These are phyloP conservation scores for Pythium folliculosum DNA, from an alignment of 352 stramenopile species.

Conservation along the genomic window DNA sequence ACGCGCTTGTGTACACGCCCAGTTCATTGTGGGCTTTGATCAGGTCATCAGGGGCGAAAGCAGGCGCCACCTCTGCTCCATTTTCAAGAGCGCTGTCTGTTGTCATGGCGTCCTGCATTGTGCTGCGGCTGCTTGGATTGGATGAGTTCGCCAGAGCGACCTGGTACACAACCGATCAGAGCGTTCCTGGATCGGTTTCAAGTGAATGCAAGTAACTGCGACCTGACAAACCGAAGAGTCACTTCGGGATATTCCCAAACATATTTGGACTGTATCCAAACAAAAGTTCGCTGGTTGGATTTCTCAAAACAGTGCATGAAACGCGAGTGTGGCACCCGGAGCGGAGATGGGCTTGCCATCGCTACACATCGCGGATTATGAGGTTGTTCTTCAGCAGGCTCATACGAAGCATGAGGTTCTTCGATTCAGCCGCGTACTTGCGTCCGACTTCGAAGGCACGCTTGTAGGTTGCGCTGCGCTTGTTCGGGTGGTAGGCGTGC, in stretches of 20 bases:
- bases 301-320: neutral
- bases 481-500: conserved; percentile 78
- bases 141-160: neutral
- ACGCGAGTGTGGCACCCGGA: neutral
- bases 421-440: conserved; percentile 81
- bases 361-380: conserved; percentile 72
- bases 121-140: neutral
- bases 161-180: neutral
- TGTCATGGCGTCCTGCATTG: neutral
- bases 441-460: conserved; percentile 78
- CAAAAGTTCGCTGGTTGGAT: conserved; percentile 5
- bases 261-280: neutral
- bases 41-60: conserved; percentile 34
- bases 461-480: conserved; percentile 75
- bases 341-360: neutral
- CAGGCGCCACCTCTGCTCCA: neutral
- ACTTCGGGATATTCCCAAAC: neutral
- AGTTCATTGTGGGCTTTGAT: conserved; percentile 55
- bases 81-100: neutral
- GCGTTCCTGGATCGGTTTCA: neutral
- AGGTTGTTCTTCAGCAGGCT: conserved; percentile 87
- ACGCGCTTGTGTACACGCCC: conserved; percentile 48
- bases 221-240: conserved; percentile 8
- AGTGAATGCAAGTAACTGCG: conserved; percentile 1
- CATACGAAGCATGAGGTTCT: conserved; percentile 83